Evolutionary conservation across 352 stramenopile species (phyloP).

Genomic region (Phytophthora tentaculata): DNA sequence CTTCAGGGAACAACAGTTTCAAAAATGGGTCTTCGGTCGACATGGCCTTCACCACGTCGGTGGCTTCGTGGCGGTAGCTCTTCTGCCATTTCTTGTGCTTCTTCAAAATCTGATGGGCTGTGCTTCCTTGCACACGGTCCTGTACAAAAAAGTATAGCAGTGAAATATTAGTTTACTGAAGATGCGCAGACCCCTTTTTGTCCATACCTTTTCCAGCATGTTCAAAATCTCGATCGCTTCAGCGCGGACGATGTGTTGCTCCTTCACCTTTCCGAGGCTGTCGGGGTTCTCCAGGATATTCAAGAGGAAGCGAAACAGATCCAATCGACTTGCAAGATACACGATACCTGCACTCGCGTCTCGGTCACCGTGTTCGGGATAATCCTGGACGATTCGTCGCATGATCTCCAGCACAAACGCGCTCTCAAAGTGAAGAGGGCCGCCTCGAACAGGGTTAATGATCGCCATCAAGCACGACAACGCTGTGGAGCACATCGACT

Average conservation of each 20-base stretch:
- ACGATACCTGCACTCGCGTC: conserved; percentile 73
- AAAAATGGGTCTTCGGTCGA: conserved; percentile 78
- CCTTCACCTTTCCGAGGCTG: conserved; percentile 61
- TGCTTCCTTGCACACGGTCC: conserved; percentile 72
- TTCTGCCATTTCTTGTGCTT: conserved; percentile 92
- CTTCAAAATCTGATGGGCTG: conserved; percentile 82
- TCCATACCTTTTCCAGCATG: conserved; percentile 70
- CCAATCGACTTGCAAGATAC: conserved; percentile 65
- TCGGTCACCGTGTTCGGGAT: conserved; percentile 71
- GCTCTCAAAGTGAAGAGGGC: conserved; percentile 67
- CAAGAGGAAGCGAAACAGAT: conserved; percentile 78
- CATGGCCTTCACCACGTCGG: conserved; percentile 48
- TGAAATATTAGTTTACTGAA: conserved; percentile 6
- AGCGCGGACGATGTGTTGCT: conserved; percentile 64
- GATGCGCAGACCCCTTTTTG: background rate
- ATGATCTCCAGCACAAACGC: conserved; percentile 79
- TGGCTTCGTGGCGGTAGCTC: conserved; percentile 66
- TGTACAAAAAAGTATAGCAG: conserved; percentile 13
- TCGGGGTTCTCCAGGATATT: conserved; percentile 76
- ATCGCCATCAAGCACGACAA: conserved; percentile 64
- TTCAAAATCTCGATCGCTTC: conserved; percentile 84
- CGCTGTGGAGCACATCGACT: conserved; percentile 58
- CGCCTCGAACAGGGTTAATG: conserved; percentile 54
- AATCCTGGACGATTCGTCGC: conserved; percentile 68
- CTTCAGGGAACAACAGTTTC: conserved; percentile 56